Evolutionary conservation across 306 rosid genomes (phyloP), one percentile per base, ranked within the genome.

Genomic region (Mimosa bimucronata): DNA sequence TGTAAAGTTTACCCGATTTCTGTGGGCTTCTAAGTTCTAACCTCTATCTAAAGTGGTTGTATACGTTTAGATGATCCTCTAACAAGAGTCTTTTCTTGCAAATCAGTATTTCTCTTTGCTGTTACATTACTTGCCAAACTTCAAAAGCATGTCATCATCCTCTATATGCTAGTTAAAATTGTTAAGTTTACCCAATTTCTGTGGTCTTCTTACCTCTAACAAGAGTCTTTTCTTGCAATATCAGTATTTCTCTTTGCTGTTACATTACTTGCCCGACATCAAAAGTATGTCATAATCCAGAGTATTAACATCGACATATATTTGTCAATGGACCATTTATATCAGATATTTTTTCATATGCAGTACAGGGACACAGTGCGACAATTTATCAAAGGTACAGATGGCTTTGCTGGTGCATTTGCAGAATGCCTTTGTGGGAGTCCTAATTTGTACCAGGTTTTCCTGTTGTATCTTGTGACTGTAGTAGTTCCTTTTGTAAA

Each of bases 351-450:
- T 82, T 86, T 71, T 77, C 61, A 78, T 68, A 79, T 89, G 64
- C 98, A 95, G 98, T 95, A 83, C 81, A 94, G 97, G 76, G 98
- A 95, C 88, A 87, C 83, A 3, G 94, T 91, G 71, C 94, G 98
- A 76, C 94, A 87, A 80, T 95, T 95, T 92, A 88, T 95, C 84
- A 93, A 95, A 88, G 98, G 98, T 30, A 92, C 98, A 48, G 88
- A 85, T 88, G 98, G 97, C 71, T 91, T 92, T 89, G 87, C 98
- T 53, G 98, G 98, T 83, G 94, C 93, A 79, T 89, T 92, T 82
- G 98, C 98, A 40, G 86, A 91, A 87, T 92, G 94, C 87, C 92
- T 95, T 75, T 95, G 98, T 76, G 98, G 98, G 79, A 91, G 98
- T 83, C 98, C 98, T 79, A 95, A 91, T 80, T 80, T 92, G 79